These are phyloP conservation scores for Euphorbia peplus DNA, from an alignment of 345 rosid species.

Conservation along the genomic window DNA sequence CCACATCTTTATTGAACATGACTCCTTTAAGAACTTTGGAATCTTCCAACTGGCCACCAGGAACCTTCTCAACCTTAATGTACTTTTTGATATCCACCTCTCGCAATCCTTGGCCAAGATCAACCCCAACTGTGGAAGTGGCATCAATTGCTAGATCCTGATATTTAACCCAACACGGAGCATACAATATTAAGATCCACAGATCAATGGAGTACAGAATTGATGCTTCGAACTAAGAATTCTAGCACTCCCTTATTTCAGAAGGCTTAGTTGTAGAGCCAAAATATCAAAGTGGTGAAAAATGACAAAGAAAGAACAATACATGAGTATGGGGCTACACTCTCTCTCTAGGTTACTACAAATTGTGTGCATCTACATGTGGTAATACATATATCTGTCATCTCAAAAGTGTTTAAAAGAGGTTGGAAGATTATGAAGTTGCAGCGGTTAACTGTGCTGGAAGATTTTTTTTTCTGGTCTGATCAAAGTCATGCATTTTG, in stretches of 20 bases:
- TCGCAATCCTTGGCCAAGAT: conserved; percentile 93
- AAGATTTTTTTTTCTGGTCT: neutral
- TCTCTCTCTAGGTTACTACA: neutral
- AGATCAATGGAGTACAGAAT: neutral
- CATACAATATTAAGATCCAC: neutral
- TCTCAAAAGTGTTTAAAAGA: neutral
- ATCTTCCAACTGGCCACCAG: conserved; percentile 96
- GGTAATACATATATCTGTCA: neutral
- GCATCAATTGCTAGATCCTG: conserved; percentile 98
- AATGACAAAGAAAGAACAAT: neutral
- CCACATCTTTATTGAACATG: conserved; percentile 91
- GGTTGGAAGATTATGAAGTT: neutral
- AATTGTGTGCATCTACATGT: neutral
- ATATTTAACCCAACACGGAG: conserved; percentile 6
- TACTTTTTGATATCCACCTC: conserved; percentile 94
- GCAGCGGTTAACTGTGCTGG: neutral
- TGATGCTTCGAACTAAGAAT: neutral
- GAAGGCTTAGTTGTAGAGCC: neutral
- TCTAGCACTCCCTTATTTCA: neutral
- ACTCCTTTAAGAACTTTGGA: conserved; percentile 90
- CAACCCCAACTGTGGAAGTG: conserved; percentile 73
- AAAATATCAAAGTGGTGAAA: neutral
- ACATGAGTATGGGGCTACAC: neutral
- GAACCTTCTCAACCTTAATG: conserved; percentile 90
- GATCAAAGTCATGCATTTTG: neutral